Base-by-base conservation (phyloP, 495 filamentous ascomycete genomes). In the Margaritispora aquatica region DNA sequence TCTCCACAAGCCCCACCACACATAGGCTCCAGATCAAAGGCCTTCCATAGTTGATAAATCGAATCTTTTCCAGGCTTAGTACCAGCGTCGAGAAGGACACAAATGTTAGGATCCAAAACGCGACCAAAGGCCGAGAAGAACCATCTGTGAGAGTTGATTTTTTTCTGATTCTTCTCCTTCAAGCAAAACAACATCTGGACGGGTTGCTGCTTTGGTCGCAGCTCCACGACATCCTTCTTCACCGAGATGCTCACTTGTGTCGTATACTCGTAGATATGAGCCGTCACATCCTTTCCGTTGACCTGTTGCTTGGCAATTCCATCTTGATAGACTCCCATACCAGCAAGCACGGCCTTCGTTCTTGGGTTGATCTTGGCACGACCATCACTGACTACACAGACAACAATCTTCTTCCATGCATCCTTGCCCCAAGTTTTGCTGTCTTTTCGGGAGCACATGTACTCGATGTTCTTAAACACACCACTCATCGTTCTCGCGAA, bases 111-210 rank as follows among this genome's bases (percentile, higher is more conserved):
- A 48, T 99, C 85, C 20, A 99, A 74, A 10, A 97, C 88, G 41
- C 83, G 82, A 52, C 95, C 95, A 71, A 99, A 99, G 0, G 93
- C 95, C 68, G 96, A 88, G 83, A 99, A 97, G 76, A 97, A 97
- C 95, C 95, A 99, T 65, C 95, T 78, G 69, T 99, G 95, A 1
- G 93, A 97, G 69, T 99, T 99, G 80, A 99, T 97, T 77, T 99
- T 99, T 79, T 99, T 99, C 78, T 96, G 92, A 69, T 99, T 99
- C 80, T 97, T 96, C 71, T 99, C 95, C 79, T 99, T 99, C 62
- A 99, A 71, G 69, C 95, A 99, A 79, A 99, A 99, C 0, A 99
- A 84, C 82, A 99, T 88, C 73, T 99, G 95, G 11, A 97, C 89
- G 0, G 93, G 92, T 52, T 88, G 85, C 24, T 85, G 87, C 36